Conservation (phyloP, 306 rosid genomes). For the Aeschynomene evenia region DNA sequence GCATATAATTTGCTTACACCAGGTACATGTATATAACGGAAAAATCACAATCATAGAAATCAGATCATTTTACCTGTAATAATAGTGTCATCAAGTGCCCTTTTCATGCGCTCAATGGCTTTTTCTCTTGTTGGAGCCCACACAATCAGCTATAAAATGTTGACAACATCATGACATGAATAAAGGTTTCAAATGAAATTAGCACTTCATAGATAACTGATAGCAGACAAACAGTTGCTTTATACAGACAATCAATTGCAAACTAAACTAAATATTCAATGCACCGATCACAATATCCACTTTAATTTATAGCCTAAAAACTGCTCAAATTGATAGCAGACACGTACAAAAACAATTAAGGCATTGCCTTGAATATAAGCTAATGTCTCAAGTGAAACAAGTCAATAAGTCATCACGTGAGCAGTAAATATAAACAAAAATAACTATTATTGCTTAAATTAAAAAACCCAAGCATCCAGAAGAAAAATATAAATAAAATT, state of each 20-base stretch:
- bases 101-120: constrained; percentile 95
- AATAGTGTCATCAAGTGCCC: constrained; percentile 93
- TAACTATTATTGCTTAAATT: constrained; percentile 2
- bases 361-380: constrained; percentile 3
- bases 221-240: background rate
- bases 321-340: background rate
- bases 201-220: constrained; percentile 5
- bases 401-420: background rate
- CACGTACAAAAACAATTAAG: background rate
- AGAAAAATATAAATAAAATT: background rate
- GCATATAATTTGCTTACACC: constrained; percentile 17
- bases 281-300: background rate
- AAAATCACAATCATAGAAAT: constrained; percentile 21
- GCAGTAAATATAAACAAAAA: background rate
- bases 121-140: constrained; percentile 99
- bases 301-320: constrained; percentile 1
- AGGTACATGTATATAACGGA: constrained; percentile 5
- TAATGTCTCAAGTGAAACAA: background rate
- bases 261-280: background rate
- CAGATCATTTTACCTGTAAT: constrained; percentile 64
- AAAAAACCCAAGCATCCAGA: constrained; percentile 14
- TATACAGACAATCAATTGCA: constrained; percentile 9
- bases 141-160: constrained; percentile 72
- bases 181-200: constrained; percentile 23
- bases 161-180: constrained; percentile 20